Conservation (phyloP, 1,284 basidiomycete species). For the Cryptococcus deneoformans region DNA sequence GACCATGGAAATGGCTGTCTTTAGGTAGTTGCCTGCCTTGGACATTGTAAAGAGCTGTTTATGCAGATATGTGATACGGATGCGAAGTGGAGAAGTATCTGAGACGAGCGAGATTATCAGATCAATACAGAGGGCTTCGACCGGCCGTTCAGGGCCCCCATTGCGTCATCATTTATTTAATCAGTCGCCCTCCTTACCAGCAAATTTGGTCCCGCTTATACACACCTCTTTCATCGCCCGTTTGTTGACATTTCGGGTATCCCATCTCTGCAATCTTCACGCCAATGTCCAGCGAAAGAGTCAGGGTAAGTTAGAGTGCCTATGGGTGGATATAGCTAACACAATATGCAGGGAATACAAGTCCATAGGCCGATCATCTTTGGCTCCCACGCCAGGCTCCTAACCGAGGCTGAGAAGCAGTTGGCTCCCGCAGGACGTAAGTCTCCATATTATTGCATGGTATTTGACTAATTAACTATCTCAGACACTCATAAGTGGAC, state of each 20-base stretch:
- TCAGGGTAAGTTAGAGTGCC: conserved; percentile 20
- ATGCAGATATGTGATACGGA: too few species aligned
- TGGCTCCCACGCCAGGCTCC: conserved; percentile 86
- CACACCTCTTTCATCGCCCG: neutral
- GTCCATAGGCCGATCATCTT: conserved; percentile 92
- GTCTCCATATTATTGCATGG: conserved; percentile 9
- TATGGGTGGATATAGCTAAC: too few species aligned
- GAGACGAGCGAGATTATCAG: neutral
- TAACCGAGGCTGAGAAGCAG: conserved; percentile 66
- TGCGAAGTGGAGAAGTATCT: too few species aligned
- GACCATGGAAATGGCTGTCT: conserved; percentile 32
- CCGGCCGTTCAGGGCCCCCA: neutral
- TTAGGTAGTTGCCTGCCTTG: conserved; percentile 33
- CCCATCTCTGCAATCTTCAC: neutral
- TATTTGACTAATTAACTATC: conserved; percentile 55
- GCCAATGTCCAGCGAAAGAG: conserved; percentile 30
- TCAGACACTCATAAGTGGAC: conserved; percentile 96
- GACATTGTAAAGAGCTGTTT: conserved; percentile 26
- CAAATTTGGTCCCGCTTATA: neutral
- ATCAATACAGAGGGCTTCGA: neutral
- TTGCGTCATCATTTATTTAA: neutral
- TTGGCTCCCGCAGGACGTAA: conserved; percentile 41
- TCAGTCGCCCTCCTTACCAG: neutral
- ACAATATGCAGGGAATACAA: conserved; percentile 68
- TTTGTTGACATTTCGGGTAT: neutral